phyloP scores from a whole-genome alignment of 2,329 filamentous ascomycete species.

The Nannizziopsis barbatae region DNA sequence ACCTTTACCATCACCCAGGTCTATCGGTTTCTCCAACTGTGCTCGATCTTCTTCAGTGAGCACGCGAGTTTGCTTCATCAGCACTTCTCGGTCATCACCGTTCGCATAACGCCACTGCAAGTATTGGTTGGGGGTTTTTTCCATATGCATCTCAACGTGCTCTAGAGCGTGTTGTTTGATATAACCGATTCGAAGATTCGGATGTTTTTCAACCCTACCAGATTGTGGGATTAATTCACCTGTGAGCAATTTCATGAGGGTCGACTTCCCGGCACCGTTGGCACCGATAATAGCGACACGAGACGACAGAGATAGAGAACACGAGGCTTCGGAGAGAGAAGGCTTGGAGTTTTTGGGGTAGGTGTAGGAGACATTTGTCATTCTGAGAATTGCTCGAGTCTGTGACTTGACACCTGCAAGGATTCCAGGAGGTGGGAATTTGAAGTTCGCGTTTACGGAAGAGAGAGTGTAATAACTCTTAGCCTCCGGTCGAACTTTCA shows the following conservation, averaged over 20 bases:
- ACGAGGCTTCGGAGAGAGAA: slow-evolving; percentile 77
- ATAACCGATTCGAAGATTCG: slow-evolving; percentile 96
- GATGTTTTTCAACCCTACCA: slow-evolving; percentile 93
- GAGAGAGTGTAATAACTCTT: slow-evolving; percentile 98
- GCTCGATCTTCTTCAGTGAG: slow-evolving; percentile 72
- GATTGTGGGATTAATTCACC: slow-evolving; percentile 74
- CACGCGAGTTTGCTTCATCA: slow-evolving; percentile 93
- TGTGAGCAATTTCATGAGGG: slow-evolving; percentile 92
- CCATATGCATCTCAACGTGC: slow-evolving; percentile 98
- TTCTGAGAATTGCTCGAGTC: slow-evolving; percentile 87
- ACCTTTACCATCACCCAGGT: slow-evolving; percentile 72
- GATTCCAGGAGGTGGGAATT: slow-evolving; percentile 93
- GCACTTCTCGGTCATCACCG: slow-evolving; percentile 90
- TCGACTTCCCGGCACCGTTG: slow-evolving; percentile 97
- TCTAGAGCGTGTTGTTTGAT: slow-evolving; percentile 99
- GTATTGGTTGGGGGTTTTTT: slow-evolving; percentile 99
- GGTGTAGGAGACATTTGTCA: slow-evolving; percentile 83
- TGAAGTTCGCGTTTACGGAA: slow-evolving; percentile 81
- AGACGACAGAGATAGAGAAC: slow-evolving; percentile 76
- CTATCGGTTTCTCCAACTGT: slow-evolving; percentile 85
- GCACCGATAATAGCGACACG: slow-evolving; percentile 92
- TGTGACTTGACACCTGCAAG: slow-evolving; percentile 88
- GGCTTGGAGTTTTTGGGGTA: slow-evolving; percentile 85
- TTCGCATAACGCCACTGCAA: slow-evolving; percentile 97
- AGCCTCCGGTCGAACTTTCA: slow-evolving; percentile 79